A percentile compares a stretch with the other conserved stretches of the same genome.
Evolutionary conservation across 805 yeast genomes (phyloP).

Genomic region (Suhomyces canberraensis): DNA sequence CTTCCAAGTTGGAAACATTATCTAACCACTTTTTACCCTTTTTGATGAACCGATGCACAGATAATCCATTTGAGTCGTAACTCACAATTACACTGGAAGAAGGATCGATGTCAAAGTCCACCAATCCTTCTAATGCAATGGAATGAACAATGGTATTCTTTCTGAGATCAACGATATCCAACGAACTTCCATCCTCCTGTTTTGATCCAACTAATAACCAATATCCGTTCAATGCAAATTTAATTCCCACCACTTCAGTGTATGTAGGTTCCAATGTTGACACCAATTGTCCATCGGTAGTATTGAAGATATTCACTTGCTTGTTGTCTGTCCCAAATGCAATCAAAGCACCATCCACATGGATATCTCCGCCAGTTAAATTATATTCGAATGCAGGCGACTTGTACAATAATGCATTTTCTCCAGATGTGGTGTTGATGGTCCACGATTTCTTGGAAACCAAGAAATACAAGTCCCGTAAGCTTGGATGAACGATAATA

Average conservation of each 20-base stretch:
- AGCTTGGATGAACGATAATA: constrained; percentile 32
- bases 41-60: constrained; percentile 36
- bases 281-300: constrained; percentile 35
- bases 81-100: constrained; percentile 33
- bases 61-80: constrained; percentile 16
- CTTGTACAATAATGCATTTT: background rate
- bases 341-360: constrained; percentile 48
- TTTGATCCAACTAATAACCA: constrained; percentile 44
- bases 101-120: constrained; percentile 32
- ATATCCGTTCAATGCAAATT: constrained; percentile 64
- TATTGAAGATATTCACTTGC: constrained; percentile 35
- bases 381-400: constrained; percentile 1
- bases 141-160: constrained; percentile 29
- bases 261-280: constrained; percentile 28
- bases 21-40: constrained; percentile 37
- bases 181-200: constrained; percentile 15
- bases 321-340: constrained; percentile 37
- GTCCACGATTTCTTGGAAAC: constrained; percentile 26
- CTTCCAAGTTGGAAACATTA: constrained; percentile 4
- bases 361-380: constrained; percentile 29
- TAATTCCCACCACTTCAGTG: constrained; percentile 28
- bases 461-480: constrained; percentile 24
- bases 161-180: constrained; percentile 51
- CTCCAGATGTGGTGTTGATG: constrained; percentile 10
- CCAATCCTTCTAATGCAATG: constrained; percentile 20